phyloP scores from a whole-genome alignment of 2,329 filamentous ascomycete species.

The Alternaria alternata region DNA sequence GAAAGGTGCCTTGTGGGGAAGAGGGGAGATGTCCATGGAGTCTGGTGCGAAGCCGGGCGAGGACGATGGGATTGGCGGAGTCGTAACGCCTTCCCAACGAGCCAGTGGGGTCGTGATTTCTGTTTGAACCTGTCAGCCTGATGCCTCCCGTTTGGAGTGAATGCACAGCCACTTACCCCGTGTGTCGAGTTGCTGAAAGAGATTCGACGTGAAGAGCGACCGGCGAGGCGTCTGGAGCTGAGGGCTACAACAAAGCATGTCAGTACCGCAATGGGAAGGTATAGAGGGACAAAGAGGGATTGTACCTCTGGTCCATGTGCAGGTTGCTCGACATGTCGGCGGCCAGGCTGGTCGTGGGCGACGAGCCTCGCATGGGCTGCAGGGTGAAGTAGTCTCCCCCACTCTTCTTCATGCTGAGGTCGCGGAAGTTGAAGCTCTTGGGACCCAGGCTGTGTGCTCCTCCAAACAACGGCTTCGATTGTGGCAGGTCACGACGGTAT shows the following conservation, averaged over 20 bases:
- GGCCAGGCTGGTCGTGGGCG: constrained; percentile 87
- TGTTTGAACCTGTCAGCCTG: constrained; percentile 44
- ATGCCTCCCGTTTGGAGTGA: constrained; percentile 20
- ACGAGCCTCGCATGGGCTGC: constrained; percentile 82
- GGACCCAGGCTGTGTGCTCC: constrained; percentile 64
- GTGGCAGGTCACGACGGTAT: constrained; percentile 63
- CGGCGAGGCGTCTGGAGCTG: constrained; percentile 83
- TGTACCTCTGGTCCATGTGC: constrained; percentile 90
- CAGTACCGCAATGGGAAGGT: constrained; percentile 39
- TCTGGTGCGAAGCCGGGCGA: constrained; percentile 78
- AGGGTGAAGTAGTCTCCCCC: constrained; percentile 82
- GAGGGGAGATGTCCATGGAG: constrained; percentile 90
- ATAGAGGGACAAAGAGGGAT: constrained; percentile 35
- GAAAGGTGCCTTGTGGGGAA: constrained; percentile 82
- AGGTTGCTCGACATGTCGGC: constrained; percentile 98
- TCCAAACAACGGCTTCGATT: constrained; percentile 63
- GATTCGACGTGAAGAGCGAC: constrained; percentile 79
- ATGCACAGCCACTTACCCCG: constrained; percentile 62
- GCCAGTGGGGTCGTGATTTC: constrained; percentile 57
- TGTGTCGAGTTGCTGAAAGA: constrained; percentile 67
- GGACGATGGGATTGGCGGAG: constrained; percentile 83
- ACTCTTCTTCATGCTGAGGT: constrained; percentile 74
- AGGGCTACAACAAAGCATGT: constrained; percentile 67
- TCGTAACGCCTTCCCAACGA: constrained; percentile 74
- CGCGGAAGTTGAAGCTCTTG: constrained; percentile 78